A percentile compares a stretch with the other conserved stretches of the same genome.
Conservation (phyloP, 2,329 filamentous ascomycete genomes). For the Fusarium sp. region DNA sequence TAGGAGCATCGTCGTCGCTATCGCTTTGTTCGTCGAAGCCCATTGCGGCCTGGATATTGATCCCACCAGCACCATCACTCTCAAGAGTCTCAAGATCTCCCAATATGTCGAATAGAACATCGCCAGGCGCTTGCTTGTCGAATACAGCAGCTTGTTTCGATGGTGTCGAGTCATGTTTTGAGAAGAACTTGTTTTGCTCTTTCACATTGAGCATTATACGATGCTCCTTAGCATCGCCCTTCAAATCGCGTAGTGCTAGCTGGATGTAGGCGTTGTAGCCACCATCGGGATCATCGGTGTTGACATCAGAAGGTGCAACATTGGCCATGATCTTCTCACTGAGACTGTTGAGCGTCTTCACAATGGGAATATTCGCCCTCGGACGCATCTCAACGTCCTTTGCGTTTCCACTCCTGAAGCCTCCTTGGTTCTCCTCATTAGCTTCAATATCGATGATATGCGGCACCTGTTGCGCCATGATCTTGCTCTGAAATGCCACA, state of each 20-base stretch:
- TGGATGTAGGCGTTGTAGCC: conserved; percentile 81
- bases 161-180: conserved; percentile 65
- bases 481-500: conserved; percentile 64
- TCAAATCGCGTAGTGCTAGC: conserved; percentile 83
- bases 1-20: conserved; percentile 71
- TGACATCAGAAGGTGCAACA: conserved; percentile 81
- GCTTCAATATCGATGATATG: conserved; percentile 92
- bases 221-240: conserved; percentile 78
- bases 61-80: conserved; percentile 62
- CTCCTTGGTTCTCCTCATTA: conserved; percentile 95
- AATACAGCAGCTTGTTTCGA: conserved; percentile 67
- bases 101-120: conserved; percentile 75
- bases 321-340: conserved; percentile 95
- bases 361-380: conserved; percentile 84
- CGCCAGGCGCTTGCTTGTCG: conserved; percentile 75
- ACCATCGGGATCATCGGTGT: conserved; percentile 68
- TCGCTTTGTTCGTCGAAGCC: conserved; percentile 79
- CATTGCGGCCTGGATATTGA: conserved; percentile 74
- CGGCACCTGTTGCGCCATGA: conserved; percentile 77
- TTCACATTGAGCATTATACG: conserved; percentile 88
- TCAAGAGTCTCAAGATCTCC: conserved; percentile 70
- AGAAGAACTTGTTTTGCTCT: conserved; percentile 87
- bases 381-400: conserved; percentile 93
- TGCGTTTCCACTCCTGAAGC: conserved; percentile 82
- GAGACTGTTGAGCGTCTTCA: conserved; percentile 88